These are phyloP conservation scores for Reticulascus tulasneorum DNA, from an alignment of 2,329 filamentous ascomycete species.

Conservation along the genomic window DNA sequence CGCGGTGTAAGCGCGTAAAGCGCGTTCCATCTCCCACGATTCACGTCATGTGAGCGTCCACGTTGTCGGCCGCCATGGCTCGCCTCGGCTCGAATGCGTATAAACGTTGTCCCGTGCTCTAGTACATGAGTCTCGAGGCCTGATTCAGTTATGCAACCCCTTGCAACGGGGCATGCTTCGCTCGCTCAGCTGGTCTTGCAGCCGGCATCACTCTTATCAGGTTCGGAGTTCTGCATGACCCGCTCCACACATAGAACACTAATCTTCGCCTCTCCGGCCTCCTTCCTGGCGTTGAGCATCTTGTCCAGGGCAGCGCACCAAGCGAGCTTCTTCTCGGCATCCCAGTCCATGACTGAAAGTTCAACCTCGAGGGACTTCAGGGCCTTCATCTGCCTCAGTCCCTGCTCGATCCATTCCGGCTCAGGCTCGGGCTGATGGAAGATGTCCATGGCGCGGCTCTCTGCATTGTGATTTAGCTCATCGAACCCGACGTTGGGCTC, in stretches of 20 bases:
- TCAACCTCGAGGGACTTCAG: conserved; percentile 38
- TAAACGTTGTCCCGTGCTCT: too few relatives aligned
- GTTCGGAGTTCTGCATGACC: conserved; percentile 6
- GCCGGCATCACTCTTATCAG: neutral
- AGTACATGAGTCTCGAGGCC: too few relatives aligned
- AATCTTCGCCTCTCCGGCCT: conserved; percentile 9
- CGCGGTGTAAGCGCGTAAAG: too few relatives aligned
- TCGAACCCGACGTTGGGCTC: conserved; percentile 8
- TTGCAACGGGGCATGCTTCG: neutral
- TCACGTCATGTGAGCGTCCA: too few relatives aligned
- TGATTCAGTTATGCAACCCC: too few relatives aligned
- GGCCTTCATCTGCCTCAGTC: conserved; percentile 25
- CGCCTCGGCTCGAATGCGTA: too few relatives aligned
- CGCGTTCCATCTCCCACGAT: too few relatives aligned
- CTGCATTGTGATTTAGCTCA: conserved; percentile 9
- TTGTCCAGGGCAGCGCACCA: conserved; percentile 30
- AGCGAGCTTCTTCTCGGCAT: conserved; percentile 23
- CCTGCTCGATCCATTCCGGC: conserved; percentile 25
- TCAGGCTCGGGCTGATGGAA: conserved; percentile 12
- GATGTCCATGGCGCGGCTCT: conserved; percentile 20
- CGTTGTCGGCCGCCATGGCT: too few relatives aligned
- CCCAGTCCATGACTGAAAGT: conserved; percentile 27
- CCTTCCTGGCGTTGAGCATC: conserved; percentile 19
- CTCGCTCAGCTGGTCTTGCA: neutral
- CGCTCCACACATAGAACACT: conserved; percentile 22